A percentile compares a stretch with the other conserved stretches of the same genome.
These are phyloP conservation scores for Trichoderma polysporum DNA, from an alignment of 2,329 filamentous ascomycete genomes.

Conservation along the genomic window DNA sequence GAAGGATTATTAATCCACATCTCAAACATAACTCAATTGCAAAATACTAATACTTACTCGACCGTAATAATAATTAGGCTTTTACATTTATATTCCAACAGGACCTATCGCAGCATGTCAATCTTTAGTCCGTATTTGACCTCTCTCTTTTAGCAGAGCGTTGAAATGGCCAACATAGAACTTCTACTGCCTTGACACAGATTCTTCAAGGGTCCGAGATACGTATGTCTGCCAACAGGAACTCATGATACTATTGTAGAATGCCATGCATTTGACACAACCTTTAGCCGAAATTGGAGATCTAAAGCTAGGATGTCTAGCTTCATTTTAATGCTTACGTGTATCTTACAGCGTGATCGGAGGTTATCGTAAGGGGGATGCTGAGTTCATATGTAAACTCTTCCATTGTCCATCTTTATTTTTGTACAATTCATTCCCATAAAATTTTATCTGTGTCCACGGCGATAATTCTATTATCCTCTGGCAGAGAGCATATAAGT, in stretches of 20 bases:
- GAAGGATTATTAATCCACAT: too few relatives aligned
- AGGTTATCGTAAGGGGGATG: not conserved
- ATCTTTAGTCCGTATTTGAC: too few relatives aligned
- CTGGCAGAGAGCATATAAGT: not conserved
- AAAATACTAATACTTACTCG: too few relatives aligned
- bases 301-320: not conserved
- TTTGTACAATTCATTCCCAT: too few relatives aligned
- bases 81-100: too few relatives aligned
- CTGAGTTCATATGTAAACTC: not conserved
- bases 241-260: not conserved
- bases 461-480: not conserved
- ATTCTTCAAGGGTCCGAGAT: not conserved
- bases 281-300: not conserved
- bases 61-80: too few relatives aligned
- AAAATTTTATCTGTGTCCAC: too few relatives aligned
- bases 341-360: not conserved
- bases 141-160: too few relatives aligned
- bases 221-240: not conserved
- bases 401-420: not conserved
- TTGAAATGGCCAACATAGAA: too few relatives aligned
- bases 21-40: too few relatives aligned
- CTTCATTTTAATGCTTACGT: constrained; percentile 1
- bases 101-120: too few relatives aligned
- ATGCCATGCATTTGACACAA: too few relatives aligned
- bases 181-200: not conserved